phyloP scores from a whole-genome alignment of 2,329 filamentous ascomycete species.

The Madurella mycetomatis region DNA sequence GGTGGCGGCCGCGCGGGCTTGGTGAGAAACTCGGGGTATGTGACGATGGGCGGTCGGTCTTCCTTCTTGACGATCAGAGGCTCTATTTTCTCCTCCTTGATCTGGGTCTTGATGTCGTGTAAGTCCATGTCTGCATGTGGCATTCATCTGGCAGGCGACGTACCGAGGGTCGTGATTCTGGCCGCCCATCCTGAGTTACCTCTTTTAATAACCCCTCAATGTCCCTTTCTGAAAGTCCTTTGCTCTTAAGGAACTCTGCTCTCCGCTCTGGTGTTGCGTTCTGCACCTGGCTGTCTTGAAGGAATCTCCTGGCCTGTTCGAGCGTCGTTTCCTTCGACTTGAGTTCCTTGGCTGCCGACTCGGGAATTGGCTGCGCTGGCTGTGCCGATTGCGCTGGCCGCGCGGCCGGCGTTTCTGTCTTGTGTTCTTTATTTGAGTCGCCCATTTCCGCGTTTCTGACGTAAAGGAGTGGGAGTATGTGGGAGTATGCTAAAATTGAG shows the following conservation, averaged over 20 bases:
- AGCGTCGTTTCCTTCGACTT: slow-evolving; percentile 31
- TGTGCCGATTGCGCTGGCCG: slow-evolving; percentile 13
- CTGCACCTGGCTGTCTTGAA: slow-evolving; percentile 69
- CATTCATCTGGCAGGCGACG: not conserved
- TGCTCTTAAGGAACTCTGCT: slow-evolving; percentile 68
- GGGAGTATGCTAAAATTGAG: not conserved
- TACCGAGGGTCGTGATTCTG: slow-evolving; percentile 10
- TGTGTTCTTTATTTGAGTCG: slow-evolving; percentile 20
- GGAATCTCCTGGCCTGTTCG: slow-evolving; percentile 69
- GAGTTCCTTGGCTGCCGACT: not conserved
- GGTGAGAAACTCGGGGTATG: slow-evolving; percentile 65
- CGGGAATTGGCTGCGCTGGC: slow-evolving; percentile 3
- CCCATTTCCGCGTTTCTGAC: slow-evolving; percentile 18
- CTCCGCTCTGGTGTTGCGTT: slow-evolving; percentile 68
- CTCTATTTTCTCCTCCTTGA: slow-evolving; percentile 20
- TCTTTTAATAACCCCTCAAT: slow-evolving; percentile 61
- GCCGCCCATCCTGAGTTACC: slow-evolving; percentile 13
- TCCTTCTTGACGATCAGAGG: slow-evolving; percentile 16
- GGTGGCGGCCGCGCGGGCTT: slow-evolving; percentile 53
- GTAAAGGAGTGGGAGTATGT: too few relatives aligned
- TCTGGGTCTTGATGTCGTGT: slow-evolving; percentile 4
- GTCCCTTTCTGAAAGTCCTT: slow-evolving; percentile 64
- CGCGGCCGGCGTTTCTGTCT: slow-evolving; percentile 20
- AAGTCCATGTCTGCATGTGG: not conserved
- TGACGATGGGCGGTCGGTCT: slow-evolving; percentile 58